Base-by-base conservation (phyloP, 106 monocot genomes). In the Chionographis japonica region DNA sequence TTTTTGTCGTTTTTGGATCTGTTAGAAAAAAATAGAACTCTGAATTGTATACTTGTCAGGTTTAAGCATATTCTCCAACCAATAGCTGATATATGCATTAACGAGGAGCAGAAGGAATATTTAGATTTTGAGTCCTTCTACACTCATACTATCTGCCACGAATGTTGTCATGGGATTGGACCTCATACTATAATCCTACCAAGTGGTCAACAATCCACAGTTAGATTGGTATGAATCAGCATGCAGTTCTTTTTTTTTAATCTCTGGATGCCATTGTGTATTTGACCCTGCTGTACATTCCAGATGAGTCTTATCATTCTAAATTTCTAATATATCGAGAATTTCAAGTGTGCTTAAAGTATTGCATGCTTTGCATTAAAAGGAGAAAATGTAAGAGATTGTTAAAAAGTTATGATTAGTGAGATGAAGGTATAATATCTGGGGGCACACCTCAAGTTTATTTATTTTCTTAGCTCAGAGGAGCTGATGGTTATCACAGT, bases 161-260 rank as follows among this genome's bases (percentile, higher is more conserved):
- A 98, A 69, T 98, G 97, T 57, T 98, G 97, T 55, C 97, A 92
- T 81, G 97, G 97, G 50, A 98, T 98, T 81, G 97, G 97, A 76
- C 97, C 97, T 54, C 92, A 98, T 79, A 65, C 84, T 6, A 98
- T 98, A 54, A 70, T 64, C 62, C 89, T 92, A 79, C 92, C 97
- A 75, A 79, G 58, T 79, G 97, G 97, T 71, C 69, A 79, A 76
- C 66, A 90, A 52, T 98, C 97, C 67, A 98, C 97, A 70, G 97
- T 98, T 60, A 78, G 97, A 85, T 60, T 83, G 87, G 97, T 98
- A 72, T 52, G 80, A 54, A 18, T 20, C 18, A 11, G 60, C 18
- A 19, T 53, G n/a, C 10, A 3, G 16, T 40, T 2, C 69, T 70
- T 57, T 49, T 8, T 17, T 46, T 60, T 49, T 15, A 12, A 15